Base-by-base conservation (phyloP, 306 rosid genomes). In the Hippophae gyantsensis region DNA sequence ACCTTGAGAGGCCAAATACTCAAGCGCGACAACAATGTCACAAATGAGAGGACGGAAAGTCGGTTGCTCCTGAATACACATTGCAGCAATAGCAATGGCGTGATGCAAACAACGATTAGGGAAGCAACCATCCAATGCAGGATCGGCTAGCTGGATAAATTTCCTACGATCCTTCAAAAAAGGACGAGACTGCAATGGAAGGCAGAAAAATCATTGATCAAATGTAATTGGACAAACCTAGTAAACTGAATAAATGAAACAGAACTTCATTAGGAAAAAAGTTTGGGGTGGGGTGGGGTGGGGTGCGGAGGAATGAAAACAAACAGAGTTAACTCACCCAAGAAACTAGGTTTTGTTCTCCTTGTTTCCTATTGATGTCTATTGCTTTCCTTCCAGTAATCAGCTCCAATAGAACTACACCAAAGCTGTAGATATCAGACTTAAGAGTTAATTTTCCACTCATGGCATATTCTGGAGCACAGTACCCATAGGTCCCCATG, bases 381-480 rank as follows among this genome's bases (percentile, higher is more conserved):
- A 93, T 82, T 52, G 90, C 97, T 67, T 81, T 88, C 10, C 86
- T 87, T 46, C 99, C 99, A 1, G 99, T 84, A 70, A 93, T 82
- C 68, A 93, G 73, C 85, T 93, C 99, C 86, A 93, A 74, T 71
- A 93, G 72, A 65, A 93, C 97, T 69, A 93, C 99, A 41, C 99
- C 99, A 74, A 93, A 82, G 82, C 99, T 80, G 65, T 93, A 93
- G 52, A 93, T 88, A 80, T 93, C 99, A 45, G 99, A 93, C 68
- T 93, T 93, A 57, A 88, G 90, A 8, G 99, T 93, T 80, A 88
- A 74, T 68, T 88, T 88, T 42, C 99, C 98, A 51, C 94, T 88
- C 97, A 93, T 93, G 54, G 97, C 97, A 13, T 93, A 93, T 72
- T 93, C 99, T 26, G 99, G 99, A 7, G 99, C 99, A 60, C 99